Evolutionary conservation across 257 asterid genomes (phyloP).

Genomic region (Jacaranda copaia): DNA sequence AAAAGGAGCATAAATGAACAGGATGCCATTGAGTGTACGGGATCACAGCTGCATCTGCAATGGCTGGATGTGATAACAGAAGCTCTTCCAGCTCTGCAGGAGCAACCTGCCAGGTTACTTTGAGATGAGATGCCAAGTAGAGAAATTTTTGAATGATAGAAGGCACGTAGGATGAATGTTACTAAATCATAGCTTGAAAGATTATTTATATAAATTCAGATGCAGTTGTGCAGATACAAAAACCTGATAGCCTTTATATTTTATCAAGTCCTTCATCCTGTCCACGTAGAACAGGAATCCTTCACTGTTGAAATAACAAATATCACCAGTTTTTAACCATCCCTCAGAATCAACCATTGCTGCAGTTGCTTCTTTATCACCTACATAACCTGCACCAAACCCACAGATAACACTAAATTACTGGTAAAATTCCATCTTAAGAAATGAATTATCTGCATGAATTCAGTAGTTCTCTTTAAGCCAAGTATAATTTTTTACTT

Average conservation of each 20-base stretch:
- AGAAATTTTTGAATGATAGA: background rate
- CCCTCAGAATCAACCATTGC: conserved; percentile 60
- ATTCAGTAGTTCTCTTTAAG: too few species aligned
- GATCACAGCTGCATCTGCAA: conserved; percentile 61
- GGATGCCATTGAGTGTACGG: conserved; percentile 50
- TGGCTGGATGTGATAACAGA: conserved; percentile 60
- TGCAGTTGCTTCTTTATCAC: conserved; percentile 60
- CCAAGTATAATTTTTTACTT: too few species aligned
- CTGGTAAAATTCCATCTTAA: conserved; percentile 1
- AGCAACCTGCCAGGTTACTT: conserved; percentile 50
- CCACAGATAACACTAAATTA: background rate
- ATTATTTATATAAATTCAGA: background rate
- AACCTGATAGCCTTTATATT: conserved; percentile 73
- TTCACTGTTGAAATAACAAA: conserved; percentile 55
- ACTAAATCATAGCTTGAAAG: background rate
- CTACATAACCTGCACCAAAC: conserved; percentile 54
- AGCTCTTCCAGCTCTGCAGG: conserved; percentile 69
- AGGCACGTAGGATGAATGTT: background rate
- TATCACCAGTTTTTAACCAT: conserved; percentile 72
- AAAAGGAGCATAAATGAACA: background rate
- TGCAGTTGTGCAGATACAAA: background rate
- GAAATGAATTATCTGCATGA: background rate
- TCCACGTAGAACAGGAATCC: conserved; percentile 65
- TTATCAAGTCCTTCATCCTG: conserved; percentile 65
- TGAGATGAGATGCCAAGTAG: background rate